Base-by-base conservation (phyloP, 768 basidiomycete species). In the Galerina sulciceps region DNA sequence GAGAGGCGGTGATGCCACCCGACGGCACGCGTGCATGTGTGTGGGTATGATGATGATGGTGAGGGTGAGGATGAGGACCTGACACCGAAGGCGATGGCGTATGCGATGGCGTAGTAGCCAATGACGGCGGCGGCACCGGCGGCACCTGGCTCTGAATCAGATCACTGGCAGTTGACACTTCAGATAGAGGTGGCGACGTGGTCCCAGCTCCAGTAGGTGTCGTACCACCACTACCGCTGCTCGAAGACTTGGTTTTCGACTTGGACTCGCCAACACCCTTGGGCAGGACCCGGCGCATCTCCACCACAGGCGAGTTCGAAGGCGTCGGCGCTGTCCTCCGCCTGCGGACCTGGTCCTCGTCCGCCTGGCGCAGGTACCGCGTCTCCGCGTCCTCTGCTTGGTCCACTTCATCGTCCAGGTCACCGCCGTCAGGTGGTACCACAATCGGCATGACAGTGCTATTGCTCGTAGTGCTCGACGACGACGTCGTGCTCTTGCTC, bases 261-360 rank as follows among this genome's bases (percentile, higher is more conserved):
- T 18, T 26, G 5, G 62, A 48, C 23, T 60, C 65, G 14, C 51
- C 42, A 20, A 52, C 45, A 10, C 66, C 63, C 15, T 65, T 58
- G 18, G 73, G 70, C 41, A 64, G 64, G 38, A 61, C 68, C 55
- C 73, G 64, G 14, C 59, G 40, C 67, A 73, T 70, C 45, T 63
- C 63, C 10, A 69, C 51, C 9, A 64, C 61, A 20, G 87, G 88
- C 26, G 87, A 87, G 64, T 86, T 89, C 15, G 85, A 79, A 8
- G 88, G 88, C 1, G 88, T 88, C 15, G 84, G 84, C 50, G 81
- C 77, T 20, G 75, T 69, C 49, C 62, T 65, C 34, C 69, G 59
- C 59, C 61, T 67, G 23, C 68, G 57, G 57, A 60, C 45, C 54
- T 57, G 59, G 36, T 73, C 71, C 47, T 71, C 71, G 44, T 73